Conservation (phyloP, 495 filamentous ascomycete species). For the Schizothecium vesticola region DNA sequence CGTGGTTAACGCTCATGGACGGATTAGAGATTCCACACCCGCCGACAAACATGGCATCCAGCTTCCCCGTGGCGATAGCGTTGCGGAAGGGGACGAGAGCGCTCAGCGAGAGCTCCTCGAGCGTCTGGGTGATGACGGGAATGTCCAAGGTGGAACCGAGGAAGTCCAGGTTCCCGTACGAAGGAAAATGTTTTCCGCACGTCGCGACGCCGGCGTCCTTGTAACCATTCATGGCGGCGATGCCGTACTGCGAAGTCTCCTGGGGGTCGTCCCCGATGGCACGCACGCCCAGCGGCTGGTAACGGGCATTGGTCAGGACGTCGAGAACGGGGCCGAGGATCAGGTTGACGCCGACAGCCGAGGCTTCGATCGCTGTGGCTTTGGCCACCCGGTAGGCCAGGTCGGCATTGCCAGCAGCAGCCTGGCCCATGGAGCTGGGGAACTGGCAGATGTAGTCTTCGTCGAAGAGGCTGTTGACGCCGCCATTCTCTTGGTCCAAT, state of each 20-base stretch:
- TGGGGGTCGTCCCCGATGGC: conserved; percentile 83
- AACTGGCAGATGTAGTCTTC: conserved; percentile 88
- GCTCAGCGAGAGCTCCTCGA: conserved; percentile 78
- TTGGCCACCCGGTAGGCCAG: conserved; percentile 77
- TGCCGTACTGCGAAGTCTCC: conserved; percentile 80
- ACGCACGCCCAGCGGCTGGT: conserved; percentile 79
- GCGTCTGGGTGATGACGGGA: conserved; percentile 83
- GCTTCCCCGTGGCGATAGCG: conserved; percentile 66
- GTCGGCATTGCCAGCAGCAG: conserved; percentile 72
- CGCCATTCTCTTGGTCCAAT: conserved; percentile 90
- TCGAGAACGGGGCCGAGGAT: conserved; percentile 88
- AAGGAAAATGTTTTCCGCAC: conserved; percentile 90
- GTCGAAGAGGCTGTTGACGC: conserved; percentile 89
- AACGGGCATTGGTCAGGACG: conserved; percentile 80
- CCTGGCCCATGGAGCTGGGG: conserved; percentile 85
- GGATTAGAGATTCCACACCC: conserved; percentile 83
- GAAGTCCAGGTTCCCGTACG: conserved; percentile 89
- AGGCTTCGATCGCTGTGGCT: conserved; percentile 80
- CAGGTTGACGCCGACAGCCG: conserved; percentile 82
- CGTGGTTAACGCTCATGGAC: conserved; percentile 86
- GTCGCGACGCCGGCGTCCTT: conserved; percentile 79
- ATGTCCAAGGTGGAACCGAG: conserved; percentile 80
- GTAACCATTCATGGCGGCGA: conserved; percentile 83
- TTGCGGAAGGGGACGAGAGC: conserved; percentile 84
- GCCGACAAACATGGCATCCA: conserved; percentile 91